Conservation (phyloP, 768 basidiomycete species). For the Strobilomyces echinocephalus region DNA sequence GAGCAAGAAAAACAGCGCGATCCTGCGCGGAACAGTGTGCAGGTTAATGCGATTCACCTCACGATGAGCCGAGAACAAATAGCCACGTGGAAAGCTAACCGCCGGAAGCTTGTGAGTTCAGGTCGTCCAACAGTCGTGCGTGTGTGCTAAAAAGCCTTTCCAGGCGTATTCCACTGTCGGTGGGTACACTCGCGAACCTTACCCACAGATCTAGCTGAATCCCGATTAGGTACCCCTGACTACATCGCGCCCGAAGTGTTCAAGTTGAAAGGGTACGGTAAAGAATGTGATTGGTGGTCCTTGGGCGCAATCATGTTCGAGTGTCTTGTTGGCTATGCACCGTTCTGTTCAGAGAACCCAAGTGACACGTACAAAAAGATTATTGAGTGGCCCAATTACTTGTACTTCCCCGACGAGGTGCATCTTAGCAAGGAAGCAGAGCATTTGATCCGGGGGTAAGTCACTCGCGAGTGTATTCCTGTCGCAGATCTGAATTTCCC, state of each 20-base stretch:
- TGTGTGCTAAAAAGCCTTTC: constrained; percentile 4
- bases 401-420: constrained; percentile 93
- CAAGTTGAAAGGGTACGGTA: constrained; percentile 93
- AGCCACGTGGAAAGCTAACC: constrained; percentile 98
- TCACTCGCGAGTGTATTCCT: constrained; percentile 1
- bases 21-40: constrained; percentile 85
- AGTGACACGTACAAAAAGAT: constrained; percentile 99
- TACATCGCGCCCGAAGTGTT: constrained; percentile 98
- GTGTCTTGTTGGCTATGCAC: constrained; percentile 95
- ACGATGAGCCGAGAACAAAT: constrained; percentile 97
- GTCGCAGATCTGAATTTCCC: constrained; percentile 4
- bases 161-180: constrained; percentile 92
- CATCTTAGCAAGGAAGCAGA: constrained; percentile 90
- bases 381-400: constrained; percentile 88
- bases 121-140: not conserved
- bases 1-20: constrained; percentile 68
- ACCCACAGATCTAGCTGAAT: not conserved
- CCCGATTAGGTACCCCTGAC: constrained; percentile 27
- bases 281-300: constrained; percentile 99
- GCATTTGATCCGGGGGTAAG: constrained; percentile 80
- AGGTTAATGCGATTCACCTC: constrained; percentile 95
- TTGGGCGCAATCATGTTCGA: constrained; percentile 99
- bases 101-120: constrained; percentile 77
- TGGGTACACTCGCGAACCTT: constrained; percentile 9
- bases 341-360: constrained; percentile 96